phyloP scores from a whole-genome alignment of 1,284 basidiomycete species.

The Leccinum griseonigrum region DNA sequence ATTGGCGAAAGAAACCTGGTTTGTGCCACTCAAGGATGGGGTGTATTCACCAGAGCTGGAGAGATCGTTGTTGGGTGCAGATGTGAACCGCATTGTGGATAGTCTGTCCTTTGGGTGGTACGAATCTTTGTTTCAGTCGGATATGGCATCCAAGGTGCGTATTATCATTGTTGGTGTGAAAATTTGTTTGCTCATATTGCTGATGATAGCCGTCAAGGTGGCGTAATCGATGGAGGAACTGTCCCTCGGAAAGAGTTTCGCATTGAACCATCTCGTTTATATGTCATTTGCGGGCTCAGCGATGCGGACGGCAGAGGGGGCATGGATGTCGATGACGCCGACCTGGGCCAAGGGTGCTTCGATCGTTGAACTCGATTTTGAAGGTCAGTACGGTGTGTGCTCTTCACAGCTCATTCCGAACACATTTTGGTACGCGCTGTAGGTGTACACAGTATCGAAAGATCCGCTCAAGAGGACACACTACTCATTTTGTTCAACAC shows the following conservation, averaged over 20 bases:
- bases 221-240: slow-evolving; percentile 70
- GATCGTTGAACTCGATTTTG: slow-evolving; percentile 62
- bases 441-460: slow-evolving; percentile 65
- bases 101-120: slow-evolving; percentile 62
- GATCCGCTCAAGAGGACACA: slow-evolving; percentile 62
- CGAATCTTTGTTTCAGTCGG: slow-evolving; percentile 60
- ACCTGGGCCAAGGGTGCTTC: slow-evolving; percentile 51
- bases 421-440: not conserved
- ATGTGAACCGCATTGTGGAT: slow-evolving; percentile 55
- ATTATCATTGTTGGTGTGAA: accelerated
- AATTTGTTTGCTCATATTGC: not conserved
- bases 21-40: slow-evolving; percentile 59
- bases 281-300: slow-evolving; percentile 66
- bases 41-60: slow-evolving; percentile 50
- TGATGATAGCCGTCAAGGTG: slow-evolving; percentile 50
- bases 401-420: not conserved
- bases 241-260: slow-evolving; percentile 62
- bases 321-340: slow-evolving; percentile 68
- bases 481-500: slow-evolving; percentile 63
- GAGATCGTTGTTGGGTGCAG: slow-evolving; percentile 52
- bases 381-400: slow-evolving; percentile 37
- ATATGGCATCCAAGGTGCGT: slow-evolving; percentile 53
- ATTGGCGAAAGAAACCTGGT: slow-evolving; percentile 54
- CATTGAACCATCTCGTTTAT: slow-evolving; percentile 60
- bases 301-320: slow-evolving; percentile 64